Conservation (phyloP, 768 basidiomycete species). For the Boletus rubroflammeus region DNA sequence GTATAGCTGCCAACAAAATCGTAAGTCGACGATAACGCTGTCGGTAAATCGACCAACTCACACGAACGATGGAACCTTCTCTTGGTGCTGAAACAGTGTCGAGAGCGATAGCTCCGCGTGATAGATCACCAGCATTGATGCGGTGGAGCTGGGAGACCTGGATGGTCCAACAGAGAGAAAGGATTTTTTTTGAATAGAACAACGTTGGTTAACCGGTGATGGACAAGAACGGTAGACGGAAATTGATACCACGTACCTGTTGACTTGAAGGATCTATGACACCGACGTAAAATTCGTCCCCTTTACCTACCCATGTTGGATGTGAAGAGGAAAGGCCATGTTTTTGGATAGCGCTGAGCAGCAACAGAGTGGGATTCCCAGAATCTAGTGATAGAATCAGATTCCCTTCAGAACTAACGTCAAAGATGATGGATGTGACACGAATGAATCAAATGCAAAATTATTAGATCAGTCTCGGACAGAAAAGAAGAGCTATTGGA, state of each 20-base stretch:
- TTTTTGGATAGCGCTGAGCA: constrained; percentile 51
- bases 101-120: constrained; percentile 63
- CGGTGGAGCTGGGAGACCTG: constrained; percentile 48
- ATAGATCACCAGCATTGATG: constrained; percentile 70
- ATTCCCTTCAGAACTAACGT: constrained; percentile 60
- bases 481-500: constrained; percentile 1
- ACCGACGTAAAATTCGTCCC: constrained; percentile 59
- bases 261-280: constrained; percentile 25
- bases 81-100: constrained; percentile 49
- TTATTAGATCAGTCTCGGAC: not conserved
- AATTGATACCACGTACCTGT: constrained; percentile 2
- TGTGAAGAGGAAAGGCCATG: constrained; percentile 28
- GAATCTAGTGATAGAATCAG: constrained; percentile 57
- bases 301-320: constrained; percentile 38
- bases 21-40: not conserved
- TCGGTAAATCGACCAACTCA: constrained; percentile 23
- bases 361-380: constrained; percentile 56
- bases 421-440: not conserved
- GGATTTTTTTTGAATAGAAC: not conserved
- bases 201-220: not conserved
- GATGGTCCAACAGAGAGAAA: not conserved
- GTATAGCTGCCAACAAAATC: constrained; percentile 37
- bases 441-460: not conserved
- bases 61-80: constrained; percentile 50
- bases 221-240: not conserved